Evolutionary conservation across 192 early-diverging fungal species (phyloP).

Genomic region (Coemansia sp.): DNA sequence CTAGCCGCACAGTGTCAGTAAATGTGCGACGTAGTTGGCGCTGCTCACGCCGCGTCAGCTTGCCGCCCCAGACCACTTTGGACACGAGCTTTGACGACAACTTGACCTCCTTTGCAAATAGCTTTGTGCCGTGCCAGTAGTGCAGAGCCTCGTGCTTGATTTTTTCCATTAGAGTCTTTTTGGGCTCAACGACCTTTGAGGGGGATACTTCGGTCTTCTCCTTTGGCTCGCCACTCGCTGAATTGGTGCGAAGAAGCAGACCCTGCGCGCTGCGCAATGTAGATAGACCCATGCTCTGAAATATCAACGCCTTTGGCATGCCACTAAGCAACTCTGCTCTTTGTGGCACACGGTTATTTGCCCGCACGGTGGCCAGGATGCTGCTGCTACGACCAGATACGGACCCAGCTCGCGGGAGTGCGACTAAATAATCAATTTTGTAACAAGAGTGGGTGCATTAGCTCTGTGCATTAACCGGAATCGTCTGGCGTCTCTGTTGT

Average conservation of each 20-base stretch:
- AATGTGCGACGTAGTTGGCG: slow-evolving; percentile 87
- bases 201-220: slow-evolving; percentile 4
- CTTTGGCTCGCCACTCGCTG: not conserved
- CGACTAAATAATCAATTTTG: not conserved
- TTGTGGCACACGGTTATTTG: not conserved
- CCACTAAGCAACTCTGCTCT: not conserved
- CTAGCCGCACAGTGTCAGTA: slow-evolving; percentile 80
- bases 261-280: slow-evolving; percentile 21
- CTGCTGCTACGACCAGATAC: not conserved
- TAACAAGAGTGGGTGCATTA: not conserved
- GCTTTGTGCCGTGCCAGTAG: slow-evolving; percentile 92
- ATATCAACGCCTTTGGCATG: slow-evolving; percentile 22
- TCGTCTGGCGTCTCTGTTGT: not conserved
- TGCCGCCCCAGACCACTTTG: slow-evolving; percentile 73
- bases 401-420: not conserved
- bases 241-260: slow-evolving; percentile 1
- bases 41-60: slow-evolving; percentile 82
- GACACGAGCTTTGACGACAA: slow-evolving; percentile 77
- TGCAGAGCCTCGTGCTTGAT: slow-evolving; percentile 89
- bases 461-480: not conserved
- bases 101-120: slow-evolving; percentile 83
- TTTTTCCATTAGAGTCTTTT: slow-evolving; percentile 68
- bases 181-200: slow-evolving; percentile 14
- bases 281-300: slow-evolving; percentile 26
- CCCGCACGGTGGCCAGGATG: not conserved